These are phyloP conservation scores for Sporisorium iseilematis-ciliati DNA, from an alignment of 1,284 basidiomycete genomes.

Conservation along the genomic window DNA sequence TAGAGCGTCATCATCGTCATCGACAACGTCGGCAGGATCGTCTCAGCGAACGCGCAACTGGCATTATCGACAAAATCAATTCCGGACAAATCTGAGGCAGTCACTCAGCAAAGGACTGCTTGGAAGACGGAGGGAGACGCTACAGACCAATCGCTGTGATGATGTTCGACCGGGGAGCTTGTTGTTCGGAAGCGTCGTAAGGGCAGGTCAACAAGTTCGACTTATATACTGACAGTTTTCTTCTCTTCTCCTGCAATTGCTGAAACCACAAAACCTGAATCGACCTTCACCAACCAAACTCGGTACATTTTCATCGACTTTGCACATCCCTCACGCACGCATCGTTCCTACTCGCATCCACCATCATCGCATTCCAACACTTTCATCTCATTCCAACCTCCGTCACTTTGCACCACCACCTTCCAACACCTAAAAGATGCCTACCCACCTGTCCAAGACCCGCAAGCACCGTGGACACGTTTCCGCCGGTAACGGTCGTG, in stretches of 20 bases:
- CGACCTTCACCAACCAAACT: too few species aligned
- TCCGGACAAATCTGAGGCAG: too few species aligned
- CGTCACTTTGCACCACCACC: conserved; percentile 4
- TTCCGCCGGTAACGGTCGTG: conserved; percentile 93
- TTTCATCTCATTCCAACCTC: conserved; percentile 1
- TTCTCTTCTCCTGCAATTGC: conserved; percentile 1
- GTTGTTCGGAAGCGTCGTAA: not conserved
- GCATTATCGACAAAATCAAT: not conserved
- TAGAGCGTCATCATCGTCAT: conserved; percentile 17
- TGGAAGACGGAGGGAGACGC: too few species aligned
- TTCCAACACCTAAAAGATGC: conserved; percentile 75
- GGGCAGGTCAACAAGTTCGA: not conserved
- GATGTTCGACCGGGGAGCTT: conserved; percentile 9
- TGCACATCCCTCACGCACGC: not conserved
- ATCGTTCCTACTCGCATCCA: not conserved
- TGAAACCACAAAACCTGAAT: not conserved
- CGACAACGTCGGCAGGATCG: conserved; percentile 3
- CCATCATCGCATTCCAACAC: conserved; percentile 3
- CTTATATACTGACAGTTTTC: conserved; percentile 25
- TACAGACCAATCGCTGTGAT: not conserved
- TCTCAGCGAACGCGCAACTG: not conserved
- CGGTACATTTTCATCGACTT: not conserved
- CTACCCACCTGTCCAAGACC: conserved; percentile 92
- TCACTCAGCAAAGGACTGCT: not conserved
- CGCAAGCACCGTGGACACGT: conserved; percentile 90